Evolutionary conservation across 805 yeast genomes (phyloP), one percentile per base, ranked within the genome.

Genomic region (Saccharomyces jurei): DNA sequence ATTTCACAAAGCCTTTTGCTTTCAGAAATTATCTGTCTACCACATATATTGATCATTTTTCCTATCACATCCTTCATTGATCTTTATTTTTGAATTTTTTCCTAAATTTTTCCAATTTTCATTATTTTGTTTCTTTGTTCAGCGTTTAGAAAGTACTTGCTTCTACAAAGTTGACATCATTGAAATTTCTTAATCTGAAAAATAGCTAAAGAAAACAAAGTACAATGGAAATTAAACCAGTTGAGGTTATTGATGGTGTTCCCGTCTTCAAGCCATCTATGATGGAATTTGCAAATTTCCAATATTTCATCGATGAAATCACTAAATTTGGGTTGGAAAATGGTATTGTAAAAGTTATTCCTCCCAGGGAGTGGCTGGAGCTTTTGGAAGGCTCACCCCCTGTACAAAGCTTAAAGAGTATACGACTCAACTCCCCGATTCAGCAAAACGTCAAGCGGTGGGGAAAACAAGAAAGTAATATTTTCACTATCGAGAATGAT

Each of bases 271-370:
- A 71, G 59, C 88, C 88, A 1, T 63, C 75, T 6, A 72, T 77
- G 76, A 79, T 72, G 1, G 81, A 87, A 60, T 89, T 89, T 64
- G 62, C 68, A 31, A 89, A 87, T 63, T 89, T 89, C 62, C 80
- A 86, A 57, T 63, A 66, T 47, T 89, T 78, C 71, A 81, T 88
- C 64, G 76, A 77, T 56, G 73, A 79, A 36, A 82, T 88, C 51
- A 84, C 86, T 62, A 66, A 69, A 49, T 83, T 78, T 62, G 96
- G 96, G 1, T 85, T 87, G 92, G 69, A 77, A 51, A 74, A 85
- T 2, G 96, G 96, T 1, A 84, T 89, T 22, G 87, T 84, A 46
- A 89, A 89, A 67, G 78, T 89, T 9, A 73, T 89, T 1, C 96
- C 96, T 0, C 96, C 96, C 0, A 51, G 62, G n/a, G 87, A 86